Evolutionary conservation across 192 early-diverging fungal species (phyloP).

Genomic region (Mortierella hygrophila): DNA sequence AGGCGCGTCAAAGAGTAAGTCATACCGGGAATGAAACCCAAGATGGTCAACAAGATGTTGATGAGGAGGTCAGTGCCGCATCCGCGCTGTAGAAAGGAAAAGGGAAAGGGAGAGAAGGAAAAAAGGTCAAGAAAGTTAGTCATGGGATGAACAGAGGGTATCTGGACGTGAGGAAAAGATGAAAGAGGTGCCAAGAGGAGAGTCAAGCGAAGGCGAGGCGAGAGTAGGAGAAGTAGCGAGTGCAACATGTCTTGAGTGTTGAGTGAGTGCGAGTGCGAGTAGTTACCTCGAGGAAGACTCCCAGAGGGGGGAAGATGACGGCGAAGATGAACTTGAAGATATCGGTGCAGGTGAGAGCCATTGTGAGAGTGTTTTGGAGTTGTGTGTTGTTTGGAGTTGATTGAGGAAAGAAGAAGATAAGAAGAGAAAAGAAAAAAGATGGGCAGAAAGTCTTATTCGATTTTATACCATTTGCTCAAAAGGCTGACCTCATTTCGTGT

Average conservation of each 20-base stretch:
- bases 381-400: slow-evolving; percentile 1
- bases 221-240: background rate
- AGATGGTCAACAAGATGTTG: slow-evolving; percentile 76
- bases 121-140: background rate
- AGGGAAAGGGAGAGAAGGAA: background rate
- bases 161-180: slow-evolving; percentile 2
- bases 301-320: slow-evolving; percentile 64
- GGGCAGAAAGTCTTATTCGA: background rate
- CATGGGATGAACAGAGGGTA: background rate
- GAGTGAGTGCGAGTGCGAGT: background rate
- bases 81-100: slow-evolving; percentile 54
- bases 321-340: slow-evolving; percentile 66
- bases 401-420: background rate
- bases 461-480: background rate
- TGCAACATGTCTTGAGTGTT: background rate
- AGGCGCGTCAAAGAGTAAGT: too few species aligned
- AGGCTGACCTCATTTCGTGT: slow-evolving; percentile 5
- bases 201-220: background rate
- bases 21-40: slow-evolving; percentile 78
- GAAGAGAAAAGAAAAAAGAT: background rate
- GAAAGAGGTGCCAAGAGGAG: background rate
- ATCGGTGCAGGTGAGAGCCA: slow-evolving; percentile 62
- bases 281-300: slow-evolving; percentile 59
- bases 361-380: slow-evolving; percentile 20
- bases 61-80: slow-evolving; percentile 70